Evolutionary conservation across 352 stramenopile species (phyloP).

Genomic region (Phytophthora cryptogea): DNA sequence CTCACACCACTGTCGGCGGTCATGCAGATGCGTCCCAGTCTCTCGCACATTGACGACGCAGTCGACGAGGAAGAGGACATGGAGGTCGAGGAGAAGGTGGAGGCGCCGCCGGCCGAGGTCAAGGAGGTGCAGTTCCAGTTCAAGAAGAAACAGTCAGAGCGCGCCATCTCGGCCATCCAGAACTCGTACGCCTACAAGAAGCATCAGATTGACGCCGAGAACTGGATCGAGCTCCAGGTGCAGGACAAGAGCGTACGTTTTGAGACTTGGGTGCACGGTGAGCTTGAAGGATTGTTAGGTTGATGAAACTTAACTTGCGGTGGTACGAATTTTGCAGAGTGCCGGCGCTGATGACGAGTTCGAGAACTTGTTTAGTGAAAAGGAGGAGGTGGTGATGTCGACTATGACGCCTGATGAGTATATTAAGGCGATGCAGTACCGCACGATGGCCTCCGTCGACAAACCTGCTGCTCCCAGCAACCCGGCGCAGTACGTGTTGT

Average conservation of each 20-base stretch:
- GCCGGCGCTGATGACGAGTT: slow-evolving; percentile 68
- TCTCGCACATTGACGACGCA: slow-evolving; percentile 79
- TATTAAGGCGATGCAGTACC: slow-evolving; percentile 78
- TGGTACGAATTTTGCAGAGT: slow-evolving; percentile 20
- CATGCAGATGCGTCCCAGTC: slow-evolving; percentile 84
- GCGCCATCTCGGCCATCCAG: slow-evolving; percentile 76
- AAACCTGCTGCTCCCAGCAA: slow-evolving; percentile 28
- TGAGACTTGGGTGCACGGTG: neutral
- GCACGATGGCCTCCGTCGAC: slow-evolving; percentile 36
- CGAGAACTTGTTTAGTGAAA: slow-evolving; percentile 84
- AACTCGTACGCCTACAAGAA: slow-evolving; percentile 88
- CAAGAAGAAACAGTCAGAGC: slow-evolving; percentile 87
- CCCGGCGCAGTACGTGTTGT: slow-evolving; percentile 22
- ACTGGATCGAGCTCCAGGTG: slow-evolving; percentile 77
- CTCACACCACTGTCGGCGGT: slow-evolving; percentile 68
- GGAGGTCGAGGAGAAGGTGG: slow-evolving; percentile 55
- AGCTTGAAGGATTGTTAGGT: slow-evolving; percentile 5
- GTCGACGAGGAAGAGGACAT: slow-evolving; percentile 72
- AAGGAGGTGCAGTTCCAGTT: slow-evolving; percentile 90
- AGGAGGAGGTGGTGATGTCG: slow-evolving; percentile 73
- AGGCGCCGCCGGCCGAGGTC: slow-evolving; percentile 50
- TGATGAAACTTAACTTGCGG: neutral
- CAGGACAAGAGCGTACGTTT: slow-evolving; percentile 67
- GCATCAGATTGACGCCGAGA: slow-evolving; percentile 79
- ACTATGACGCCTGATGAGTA: slow-evolving; percentile 73